Base-by-base conservation (phyloP, 2,329 filamentous ascomycete species). In the Talaromyces islandicus region DNA sequence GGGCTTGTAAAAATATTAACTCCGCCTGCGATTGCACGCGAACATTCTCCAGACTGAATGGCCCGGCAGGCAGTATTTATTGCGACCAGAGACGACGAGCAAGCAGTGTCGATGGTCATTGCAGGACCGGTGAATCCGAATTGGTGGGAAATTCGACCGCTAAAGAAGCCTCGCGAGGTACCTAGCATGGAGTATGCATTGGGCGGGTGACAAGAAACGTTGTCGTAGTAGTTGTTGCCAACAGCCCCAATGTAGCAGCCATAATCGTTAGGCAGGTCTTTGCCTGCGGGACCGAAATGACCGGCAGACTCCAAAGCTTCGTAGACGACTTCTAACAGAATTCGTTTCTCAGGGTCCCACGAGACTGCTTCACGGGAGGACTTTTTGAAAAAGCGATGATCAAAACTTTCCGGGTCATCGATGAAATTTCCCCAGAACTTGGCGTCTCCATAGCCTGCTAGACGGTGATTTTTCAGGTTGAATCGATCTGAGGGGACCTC, bases 101-200 rank as follows among this genome's bases (percentile, higher is more conserved):
- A 81, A 1, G 78, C 79, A 0, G 79, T 81, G 50, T 80, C 77
- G 21, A 81, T 71, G 0, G 75, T 78, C 67, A 79, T 73, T 1
- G 69, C 73, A 0, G 78, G 75, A 0, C 78, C 75, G 4, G 69
- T 64, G 66, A 70, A 70, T 60, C 75, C 68, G 60, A 75, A 78
- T 54, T 75, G 76, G 64, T 76, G 75, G 1, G 73, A 75, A 11
- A 77, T 62, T 0, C 75, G 71, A 30, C 77, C 78, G 2, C 75
- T 71, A 1, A 78, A 60, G 11, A 78, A 76, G 29, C 69, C 71
- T n/a, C 70, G 62, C 2, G 72, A 69, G 41, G 67, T 74, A n/a
- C 73, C 71, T 2, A 70, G 70, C 10, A 60, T 59, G 17, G 55
- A 48, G 56, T 69, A 66, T 10, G 54, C 53, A 2, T 54, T 54